phyloP scores from a whole-genome alignment of 306 rosid genomes.

The Dicorynia guianensis region DNA sequence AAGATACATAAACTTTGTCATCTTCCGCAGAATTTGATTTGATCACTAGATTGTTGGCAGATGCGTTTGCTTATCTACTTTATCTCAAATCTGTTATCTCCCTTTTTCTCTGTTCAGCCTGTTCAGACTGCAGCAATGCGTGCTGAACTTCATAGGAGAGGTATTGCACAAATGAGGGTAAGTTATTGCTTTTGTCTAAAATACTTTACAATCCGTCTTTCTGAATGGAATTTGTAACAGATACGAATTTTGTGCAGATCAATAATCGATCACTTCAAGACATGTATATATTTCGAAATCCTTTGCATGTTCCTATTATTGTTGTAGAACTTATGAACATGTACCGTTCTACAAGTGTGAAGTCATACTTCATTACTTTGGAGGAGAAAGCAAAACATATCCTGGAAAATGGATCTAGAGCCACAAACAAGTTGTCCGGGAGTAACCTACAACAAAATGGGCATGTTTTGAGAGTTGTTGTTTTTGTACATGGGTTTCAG shows the following conservation, averaged over 20 bases:
- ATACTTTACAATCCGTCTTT: constrained; percentile 29
- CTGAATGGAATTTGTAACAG: constrained; percentile 31
- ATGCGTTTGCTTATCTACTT: constrained; percentile 4
- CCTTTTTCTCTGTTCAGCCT: constrained; percentile 64
- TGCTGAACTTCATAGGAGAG: constrained; percentile 92
- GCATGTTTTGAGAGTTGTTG: constrained; percentile 74
- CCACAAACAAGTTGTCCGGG: constrained; percentile 47
- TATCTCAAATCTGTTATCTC: constrained; percentile 24
- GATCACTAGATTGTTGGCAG: constrained; percentile 16
- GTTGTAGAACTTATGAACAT: constrained; percentile 74
- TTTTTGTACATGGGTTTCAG: constrained; percentile 99
- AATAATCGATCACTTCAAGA: constrained; percentile 89
- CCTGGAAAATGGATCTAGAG: constrained; percentile 51
- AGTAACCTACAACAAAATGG: constrained; percentile 49
- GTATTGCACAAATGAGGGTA: constrained; percentile 93
- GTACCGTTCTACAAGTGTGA: constrained; percentile 59
- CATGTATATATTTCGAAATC: constrained; percentile 82
- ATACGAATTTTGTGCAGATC: constrained; percentile 65
- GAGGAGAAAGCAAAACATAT: constrained; percentile 49
- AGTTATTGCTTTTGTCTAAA: constrained; percentile 37
- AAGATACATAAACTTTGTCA: constrained; percentile 30
- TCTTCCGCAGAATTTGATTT: constrained; percentile 21
- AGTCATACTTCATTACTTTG: constrained; percentile 60
- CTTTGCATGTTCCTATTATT: constrained; percentile 78
- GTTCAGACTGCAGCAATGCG: constrained; percentile 76